These are phyloP conservation scores for Nakazawaea holstii DNA, from an alignment of 805 yeast genomes.

Conservation along the genomic window DNA sequence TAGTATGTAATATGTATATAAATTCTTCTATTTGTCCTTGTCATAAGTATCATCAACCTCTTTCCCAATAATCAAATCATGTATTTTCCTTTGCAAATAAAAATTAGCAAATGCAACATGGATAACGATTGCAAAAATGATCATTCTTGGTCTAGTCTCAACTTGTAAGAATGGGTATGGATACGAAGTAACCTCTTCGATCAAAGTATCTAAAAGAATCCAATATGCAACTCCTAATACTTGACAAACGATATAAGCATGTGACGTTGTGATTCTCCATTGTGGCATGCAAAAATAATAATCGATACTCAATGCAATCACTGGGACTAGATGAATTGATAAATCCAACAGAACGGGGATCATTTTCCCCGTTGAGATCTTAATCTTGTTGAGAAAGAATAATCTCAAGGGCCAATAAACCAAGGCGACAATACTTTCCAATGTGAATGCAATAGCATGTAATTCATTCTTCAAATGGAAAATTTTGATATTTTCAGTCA, in stretches of 20 bases:
- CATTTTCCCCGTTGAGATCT: constrained; percentile 25
- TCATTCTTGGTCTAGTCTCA: constrained; percentile 33
- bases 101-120: constrained; percentile 27
- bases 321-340: constrained; percentile 56
- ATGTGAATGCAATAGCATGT: constrained; percentile 50
- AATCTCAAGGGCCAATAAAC: constrained; percentile 69
- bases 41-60: constrained; percentile 11
- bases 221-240: constrained; percentile 45
- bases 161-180: constrained; percentile 70
- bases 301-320: constrained; percentile 45
- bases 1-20: neutral
- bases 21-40: neutral
- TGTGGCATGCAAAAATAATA: constrained; percentile 47
- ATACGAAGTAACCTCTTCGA: constrained; percentile 40
- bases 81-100: constrained; percentile 17
- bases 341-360: constrained; percentile 51
- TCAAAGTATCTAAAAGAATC: constrained; percentile 40
- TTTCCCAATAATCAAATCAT: constrained; percentile 9
- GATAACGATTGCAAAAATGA: constrained; percentile 44
- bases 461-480: constrained; percentile 32
- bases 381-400: constrained; percentile 43
- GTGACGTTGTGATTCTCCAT: constrained; percentile 28
- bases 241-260: constrained; percentile 35
- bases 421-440: constrained; percentile 55
- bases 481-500: constrained; percentile 19